Percentiles rank a stretch among this genome's conserved stretches.
Conservation (phyloP, 2,329 filamentous ascomycete genomes). For the Diaporthe ampelina region DNA sequence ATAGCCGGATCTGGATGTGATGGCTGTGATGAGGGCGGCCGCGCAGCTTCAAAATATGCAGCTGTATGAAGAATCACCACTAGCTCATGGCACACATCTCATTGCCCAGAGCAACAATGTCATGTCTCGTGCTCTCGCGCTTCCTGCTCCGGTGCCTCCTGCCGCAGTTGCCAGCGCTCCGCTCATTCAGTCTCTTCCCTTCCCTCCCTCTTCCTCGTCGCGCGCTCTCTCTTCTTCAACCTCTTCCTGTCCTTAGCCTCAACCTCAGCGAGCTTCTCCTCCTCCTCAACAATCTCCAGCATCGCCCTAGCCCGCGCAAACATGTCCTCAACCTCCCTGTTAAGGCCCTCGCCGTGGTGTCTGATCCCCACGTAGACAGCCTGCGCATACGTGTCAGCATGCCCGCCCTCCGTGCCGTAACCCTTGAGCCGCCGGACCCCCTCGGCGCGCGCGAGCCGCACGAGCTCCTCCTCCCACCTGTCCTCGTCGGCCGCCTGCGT, state of each 20-base stretch:
- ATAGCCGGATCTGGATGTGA: background rate
- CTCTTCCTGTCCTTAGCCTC: slow-evolving; percentile 47
- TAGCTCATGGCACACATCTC: background rate
- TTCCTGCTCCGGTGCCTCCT: background rate
- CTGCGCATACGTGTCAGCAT: slow-evolving; percentile 48
- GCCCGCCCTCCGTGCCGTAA: slow-evolving; percentile 53
- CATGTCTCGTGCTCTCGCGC: background rate
- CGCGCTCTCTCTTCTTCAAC: slow-evolving; percentile 44
- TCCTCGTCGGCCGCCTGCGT: slow-evolving; percentile 58
- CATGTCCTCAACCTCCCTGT: slow-evolving; percentile 54
- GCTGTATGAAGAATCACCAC: background rate
- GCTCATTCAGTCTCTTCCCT: slow-evolving; percentile 29
- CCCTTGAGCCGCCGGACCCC: slow-evolving; percentile 43
- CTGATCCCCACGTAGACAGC: slow-evolving; percentile 42
- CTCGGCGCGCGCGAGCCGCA: slow-evolving; percentile 53
- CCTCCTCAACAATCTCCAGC: slow-evolving; percentile 55
- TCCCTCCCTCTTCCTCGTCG: slow-evolving; percentile 38
- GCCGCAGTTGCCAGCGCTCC: slow-evolving; percentile 6
- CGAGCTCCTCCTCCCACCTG: slow-evolving; percentile 61
- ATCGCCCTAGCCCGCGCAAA: slow-evolving; percentile 58
- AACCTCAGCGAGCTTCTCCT: slow-evolving; percentile 51
- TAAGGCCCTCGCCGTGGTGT: slow-evolving; percentile 49
- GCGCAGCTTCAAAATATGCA: background rate
- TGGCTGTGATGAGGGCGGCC: background rate
- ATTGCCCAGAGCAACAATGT: background rate